phyloP scores from a whole-genome alignment of 2,329 filamentous ascomycete species.

The Apiospora arundinis region DNA sequence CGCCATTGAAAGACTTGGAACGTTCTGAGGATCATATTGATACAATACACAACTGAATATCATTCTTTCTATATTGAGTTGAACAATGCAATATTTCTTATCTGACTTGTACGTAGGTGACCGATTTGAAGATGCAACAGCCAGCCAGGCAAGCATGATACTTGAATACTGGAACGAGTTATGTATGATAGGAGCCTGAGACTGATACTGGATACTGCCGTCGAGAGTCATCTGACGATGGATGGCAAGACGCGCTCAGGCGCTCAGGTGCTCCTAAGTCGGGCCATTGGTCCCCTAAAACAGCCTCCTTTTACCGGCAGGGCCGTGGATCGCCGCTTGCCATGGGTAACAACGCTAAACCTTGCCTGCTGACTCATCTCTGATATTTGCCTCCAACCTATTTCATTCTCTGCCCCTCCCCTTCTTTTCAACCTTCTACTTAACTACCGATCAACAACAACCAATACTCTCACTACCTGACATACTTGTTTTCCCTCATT shows the following conservation, averaged over 20 bases:
- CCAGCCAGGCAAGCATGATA: not conserved
- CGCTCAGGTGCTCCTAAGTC: not conserved
- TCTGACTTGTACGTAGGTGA: not conserved
- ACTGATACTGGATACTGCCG: slow-evolving; percentile 6
- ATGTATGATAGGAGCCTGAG: not conserved
- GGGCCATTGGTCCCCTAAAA: slow-evolving; percentile 11
- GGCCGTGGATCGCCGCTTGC: slow-evolving; percentile 15
- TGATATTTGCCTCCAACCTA: slow-evolving; percentile 8
- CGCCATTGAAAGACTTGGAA: not conserved
- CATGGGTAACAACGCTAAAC: slow-evolving; percentile 17
- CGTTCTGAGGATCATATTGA: not conserved
- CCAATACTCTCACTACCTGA: not conserved
- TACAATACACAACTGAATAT: not conserved
- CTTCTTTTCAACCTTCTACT: slow-evolving; percentile 3
- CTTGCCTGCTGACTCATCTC: slow-evolving; percentile 16
- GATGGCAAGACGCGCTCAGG: not conserved
- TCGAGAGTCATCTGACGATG: not conserved
- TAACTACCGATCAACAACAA: slow-evolving; percentile 5
- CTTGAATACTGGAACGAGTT: not conserved
- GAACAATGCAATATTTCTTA: not conserved
- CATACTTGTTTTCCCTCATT: not conserved
- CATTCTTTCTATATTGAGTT: too few species aligned
- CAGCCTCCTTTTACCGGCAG: slow-evolving; percentile 3
- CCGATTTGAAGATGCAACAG: too few species aligned
- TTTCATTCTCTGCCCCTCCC: slow-evolving; percentile 17